Evolutionary conservation across 768 basidiomycete genomes (phyloP), one percentile per base, ranked within the genome.

Genomic region (Dendrothele bispora): DNA sequence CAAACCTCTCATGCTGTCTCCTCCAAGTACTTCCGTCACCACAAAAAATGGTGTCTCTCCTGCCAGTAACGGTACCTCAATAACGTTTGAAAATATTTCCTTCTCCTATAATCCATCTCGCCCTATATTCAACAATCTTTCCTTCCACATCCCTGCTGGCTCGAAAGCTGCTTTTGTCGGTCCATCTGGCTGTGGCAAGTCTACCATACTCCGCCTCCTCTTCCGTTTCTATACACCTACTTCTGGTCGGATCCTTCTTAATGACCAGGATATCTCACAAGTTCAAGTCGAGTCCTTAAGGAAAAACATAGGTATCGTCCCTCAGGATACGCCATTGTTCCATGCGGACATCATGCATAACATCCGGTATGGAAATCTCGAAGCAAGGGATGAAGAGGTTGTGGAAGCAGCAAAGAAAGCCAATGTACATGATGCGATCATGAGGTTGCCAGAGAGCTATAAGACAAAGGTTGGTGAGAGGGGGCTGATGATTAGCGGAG

Each of bases 121-220:
- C 1, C 91, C 86, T 3, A 98, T 99, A 61, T 98, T 99, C 76
- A 79, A 78, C 28, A 68, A 90, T 57, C 72, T 98, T 7, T 87
- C 84, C 12, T 97, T 99, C 71, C 84, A 84, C 5, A 84, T 98
- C 30, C 97, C 97, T 0, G 94, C 93, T 1, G 97, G 97, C 5
- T 92, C 94, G 70, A 98, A 98, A 59, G 87, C 95, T 2, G 97
- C 95, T 17, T 88, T 99, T 43, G 97, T 99, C 34, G 97, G 97
- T 1, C 94, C 97, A 0, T 94, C 91, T 0, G 97, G 97, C 10
- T 97, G 93, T 60, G 97, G 97, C 4, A 99, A 99, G 69, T 95
- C 93, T 14, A 99, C 97, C 4, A 83, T 99, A 43, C 89, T 98
- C 72, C 83, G 95, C 7, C 83, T 99, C 1, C 71, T 97, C 12